A percentile compares a stretch with the other conserved stretches of the same genome.
phyloP scores from a whole-genome alignment of 2,329 filamentous ascomycete genomes.

The Fusarium staphyleae region DNA sequence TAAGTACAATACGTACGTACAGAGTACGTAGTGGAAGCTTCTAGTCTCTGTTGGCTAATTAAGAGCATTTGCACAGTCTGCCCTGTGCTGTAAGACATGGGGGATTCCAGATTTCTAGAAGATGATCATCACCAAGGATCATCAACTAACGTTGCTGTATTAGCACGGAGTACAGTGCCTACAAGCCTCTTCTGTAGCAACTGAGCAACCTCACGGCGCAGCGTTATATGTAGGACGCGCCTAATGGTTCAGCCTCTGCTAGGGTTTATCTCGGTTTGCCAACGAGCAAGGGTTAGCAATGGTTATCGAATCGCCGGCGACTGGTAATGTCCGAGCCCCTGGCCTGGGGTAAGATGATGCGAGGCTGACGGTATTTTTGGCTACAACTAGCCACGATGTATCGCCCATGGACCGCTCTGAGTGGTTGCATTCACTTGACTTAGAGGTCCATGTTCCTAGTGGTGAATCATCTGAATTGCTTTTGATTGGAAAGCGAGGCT shows the following conservation, averaged over 20 bases:
- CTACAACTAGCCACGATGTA: background rate
- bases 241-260: conserved; percentile 20
- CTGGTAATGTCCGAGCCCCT: conserved; percentile 32
- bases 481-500: conserved; percentile 26
- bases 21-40: conserved; percentile 3
- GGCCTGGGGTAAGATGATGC: conserved; percentile 26
- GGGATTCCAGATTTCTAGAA: background rate
- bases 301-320: too few relatives aligned
- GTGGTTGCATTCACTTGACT: conserved; percentile 2
- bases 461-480: conserved; percentile 8
- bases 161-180: too few relatives aligned
- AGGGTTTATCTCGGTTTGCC: conserved; percentile 13
- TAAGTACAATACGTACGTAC: too few relatives aligned
- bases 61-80: conserved; percentile 14
- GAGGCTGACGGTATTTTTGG: conserved; percentile 33
- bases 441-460: background rate
- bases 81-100: conserved; percentile 23
- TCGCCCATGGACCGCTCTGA: conserved; percentile 9
- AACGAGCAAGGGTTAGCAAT: conserved; percentile 11
- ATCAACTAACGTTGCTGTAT: too few relatives aligned
- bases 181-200: background rate
- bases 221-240: conserved; percentile 16
- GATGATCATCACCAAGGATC: background rate
- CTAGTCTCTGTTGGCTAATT: conserved; percentile 13
- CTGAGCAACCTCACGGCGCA: conserved; percentile 11